A percentile compares a stretch with the other conserved stretches of the same genome.
Conservation (phyloP, 495 filamentous ascomycete species). For the Tuber borchii region DNA sequence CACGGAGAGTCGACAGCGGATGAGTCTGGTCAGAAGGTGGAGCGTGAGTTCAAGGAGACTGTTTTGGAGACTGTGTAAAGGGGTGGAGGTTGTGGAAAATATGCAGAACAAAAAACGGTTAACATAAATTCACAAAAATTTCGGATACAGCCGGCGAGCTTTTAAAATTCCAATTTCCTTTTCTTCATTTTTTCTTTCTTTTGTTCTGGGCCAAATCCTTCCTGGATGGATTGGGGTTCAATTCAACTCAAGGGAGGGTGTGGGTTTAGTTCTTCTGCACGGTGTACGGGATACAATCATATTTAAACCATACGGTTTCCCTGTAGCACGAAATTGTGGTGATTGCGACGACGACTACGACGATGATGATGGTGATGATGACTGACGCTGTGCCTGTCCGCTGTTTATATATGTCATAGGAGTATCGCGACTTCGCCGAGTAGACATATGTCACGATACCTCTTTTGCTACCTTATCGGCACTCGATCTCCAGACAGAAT, state of each 20-base stretch:
- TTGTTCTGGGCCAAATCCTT: not conserved
- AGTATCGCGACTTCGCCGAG: not conserved
- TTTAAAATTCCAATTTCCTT: not conserved
- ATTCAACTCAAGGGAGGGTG: not conserved
- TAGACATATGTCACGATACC: not conserved
- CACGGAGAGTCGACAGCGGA: constrained; percentile 96
- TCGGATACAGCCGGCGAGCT: not conserved
- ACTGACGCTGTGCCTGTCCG: not conserved
- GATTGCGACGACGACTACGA: not conserved
- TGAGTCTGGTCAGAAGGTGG: constrained; percentile 95
- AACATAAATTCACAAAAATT: constrained; percentile 39
- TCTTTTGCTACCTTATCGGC: not conserved
- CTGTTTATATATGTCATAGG: not conserved
- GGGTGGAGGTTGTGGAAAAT: constrained; percentile 29
- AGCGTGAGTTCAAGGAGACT: constrained; percentile 97
- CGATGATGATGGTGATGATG: not conserved
- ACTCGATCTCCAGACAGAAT: not conserved
- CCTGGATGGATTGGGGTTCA: not conserved
- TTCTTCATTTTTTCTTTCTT: not conserved
- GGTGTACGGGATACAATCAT: constrained; percentile 4
- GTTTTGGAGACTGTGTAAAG: constrained; percentile 87
- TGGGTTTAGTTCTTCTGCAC: constrained; percentile 3
- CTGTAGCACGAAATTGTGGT: not conserved
- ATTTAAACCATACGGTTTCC: not conserved
- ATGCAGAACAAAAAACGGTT: constrained; percentile 43